A percentile compares a stretch with the other conserved stretches of the same genome.
Evolutionary conservation across 2,329 filamentous ascomycete species (phyloP).

Genomic region (Pseudopithomyces maydicus): DNA sequence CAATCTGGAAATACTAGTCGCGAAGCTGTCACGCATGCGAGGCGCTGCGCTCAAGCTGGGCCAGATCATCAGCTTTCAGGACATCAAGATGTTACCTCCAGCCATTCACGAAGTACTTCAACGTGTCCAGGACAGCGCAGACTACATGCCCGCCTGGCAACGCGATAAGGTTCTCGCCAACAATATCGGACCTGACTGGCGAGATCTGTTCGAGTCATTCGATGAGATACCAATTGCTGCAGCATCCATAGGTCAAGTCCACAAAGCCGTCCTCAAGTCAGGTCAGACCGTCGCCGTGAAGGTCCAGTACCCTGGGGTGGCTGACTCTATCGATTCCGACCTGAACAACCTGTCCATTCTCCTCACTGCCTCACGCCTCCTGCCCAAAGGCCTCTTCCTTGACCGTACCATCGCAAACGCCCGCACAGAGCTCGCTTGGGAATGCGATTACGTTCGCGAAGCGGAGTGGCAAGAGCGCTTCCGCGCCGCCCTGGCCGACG

Average conservation of each 20-base stretch:
- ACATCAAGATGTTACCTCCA: conserved; percentile 89
- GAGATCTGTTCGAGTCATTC: conserved; percentile 80
- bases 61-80: conserved; percentile 97
- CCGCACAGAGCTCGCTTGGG: conserved; percentile 89
- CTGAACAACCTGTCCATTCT: conserved; percentile 91
- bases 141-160: conserved; percentile 97
- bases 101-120: conserved; percentile 89
- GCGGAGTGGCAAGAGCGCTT: conserved; percentile 81
- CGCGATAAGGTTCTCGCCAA: conserved; percentile 79
- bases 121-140: conserved; percentile 91
- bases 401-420: conserved; percentile 98
- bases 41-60: conserved; percentile 96
- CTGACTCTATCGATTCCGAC: conserved; percentile 94
- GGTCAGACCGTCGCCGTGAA: conserved; percentile 87
- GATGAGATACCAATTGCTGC: conserved; percentile 92
- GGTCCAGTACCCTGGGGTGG: conserved; percentile 95
- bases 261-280: conserved; percentile 78
- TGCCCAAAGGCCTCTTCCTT: conserved; percentile 90
- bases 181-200: conserved; percentile 85
- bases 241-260: conserved; percentile 95
- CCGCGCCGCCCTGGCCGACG: conserved; percentile 73
- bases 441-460: conserved; percentile 93
- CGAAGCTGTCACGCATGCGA: conserved; percentile 93
- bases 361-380: conserved; percentile 83
- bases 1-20: conserved; percentile 92